These are phyloP conservation scores for Pseudogymnoascus sp. DNA, from an alignment of 2,329 filamentous ascomycete species.

Conservation along the genomic window DNA sequence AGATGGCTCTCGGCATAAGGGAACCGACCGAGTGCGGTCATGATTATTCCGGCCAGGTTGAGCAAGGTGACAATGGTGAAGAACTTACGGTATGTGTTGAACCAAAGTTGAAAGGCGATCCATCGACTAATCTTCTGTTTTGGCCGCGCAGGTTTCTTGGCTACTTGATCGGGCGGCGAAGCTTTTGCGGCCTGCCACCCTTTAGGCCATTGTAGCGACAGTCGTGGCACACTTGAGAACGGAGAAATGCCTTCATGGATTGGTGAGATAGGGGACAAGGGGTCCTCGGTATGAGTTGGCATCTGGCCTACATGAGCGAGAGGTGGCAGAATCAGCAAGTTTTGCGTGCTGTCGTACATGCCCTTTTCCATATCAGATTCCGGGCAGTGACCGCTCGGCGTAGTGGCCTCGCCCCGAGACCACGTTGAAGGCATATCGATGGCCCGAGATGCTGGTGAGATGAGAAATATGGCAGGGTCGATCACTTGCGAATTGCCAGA, in stretches of 20 bases:
- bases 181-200: constrained; percentile 10
- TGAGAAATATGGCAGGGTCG: constrained; percentile 1
- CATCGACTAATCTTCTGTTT: constrained; percentile 26
- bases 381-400: constrained; percentile 12
- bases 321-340: constrained; percentile 21
- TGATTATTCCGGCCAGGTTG: constrained; percentile 32
- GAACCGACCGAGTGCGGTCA: constrained; percentile 30
- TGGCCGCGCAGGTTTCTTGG: constrained; percentile 12
- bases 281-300: constrained; percentile 19
- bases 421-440: constrained; percentile 22
- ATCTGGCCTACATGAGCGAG: constrained; percentile 19
- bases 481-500: neutral
- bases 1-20: constrained; percentile 33
- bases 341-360: constrained; percentile 26
- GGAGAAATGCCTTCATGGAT: constrained; percentile 30
- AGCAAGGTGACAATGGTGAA: constrained; percentile 33
- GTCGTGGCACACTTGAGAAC: constrained; percentile 23
- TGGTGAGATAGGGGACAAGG: constrained; percentile 24
- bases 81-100: constrained; percentile 36
- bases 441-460: constrained; percentile 3
- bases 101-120: constrained; percentile 34
- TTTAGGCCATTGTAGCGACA: constrained; percentile 23
- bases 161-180: neutral
- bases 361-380: constrained; percentile 32
- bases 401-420: constrained; percentile 15